A percentile compares a stretch with the other conserved stretches of the same genome.
These are phyloP conservation scores for Xylaria flabelliformis DNA, from an alignment of 495 filamentous ascomycete species.

Conservation along the genomic window DNA sequence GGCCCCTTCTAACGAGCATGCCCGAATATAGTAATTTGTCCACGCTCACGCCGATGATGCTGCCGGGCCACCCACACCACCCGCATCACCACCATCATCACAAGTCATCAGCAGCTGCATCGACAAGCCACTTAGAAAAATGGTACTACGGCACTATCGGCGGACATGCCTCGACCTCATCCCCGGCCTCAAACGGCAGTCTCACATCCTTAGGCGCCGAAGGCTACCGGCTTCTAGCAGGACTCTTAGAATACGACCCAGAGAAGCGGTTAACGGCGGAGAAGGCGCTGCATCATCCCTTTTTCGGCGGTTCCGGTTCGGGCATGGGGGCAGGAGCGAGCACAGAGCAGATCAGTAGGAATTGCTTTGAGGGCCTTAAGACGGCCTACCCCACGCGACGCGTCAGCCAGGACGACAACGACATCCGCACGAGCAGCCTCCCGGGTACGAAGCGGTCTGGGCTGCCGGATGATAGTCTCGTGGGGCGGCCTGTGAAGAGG, in stretches of 20 bases:
- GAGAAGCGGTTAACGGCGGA: conserved; percentile 84
- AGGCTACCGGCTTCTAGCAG: conserved; percentile 80
- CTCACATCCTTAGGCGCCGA: conserved; percentile 68
- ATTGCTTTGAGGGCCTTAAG: conserved; percentile 90
- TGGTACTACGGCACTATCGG: conserved; percentile 64
- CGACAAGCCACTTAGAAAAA: conserved; percentile 56
- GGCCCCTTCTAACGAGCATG: conserved; percentile 81
- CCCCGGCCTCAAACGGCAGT: conserved; percentile 44
- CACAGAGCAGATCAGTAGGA: conserved; percentile 67
- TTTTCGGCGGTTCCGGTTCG: conserved; percentile 62
- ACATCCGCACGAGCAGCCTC: conserved; percentile 84
- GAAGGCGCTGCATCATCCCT: conserved; percentile 84
- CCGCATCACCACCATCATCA: conserved; percentile 47
- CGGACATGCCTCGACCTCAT: conserved; percentile 53
- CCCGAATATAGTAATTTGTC: conserved; percentile 79
- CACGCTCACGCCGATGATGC: conserved; percentile 62
- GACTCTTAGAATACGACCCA: conserved; percentile 91
- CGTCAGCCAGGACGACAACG: conserved; percentile 93
- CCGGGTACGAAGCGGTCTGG: conserved; percentile 93
- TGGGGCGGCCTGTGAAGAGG: conserved; percentile 66
- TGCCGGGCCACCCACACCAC: conserved; percentile 46
- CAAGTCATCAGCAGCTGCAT: conserved; percentile 50
- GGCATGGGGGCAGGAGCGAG: conserved; percentile 18
- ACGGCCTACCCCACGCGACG: conserved; percentile 87
- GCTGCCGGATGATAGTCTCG: conserved; percentile 79